Conservation (phyloP, 2,329 filamentous ascomycete genomes). For the Gaeumannomyces tritici region DNA sequence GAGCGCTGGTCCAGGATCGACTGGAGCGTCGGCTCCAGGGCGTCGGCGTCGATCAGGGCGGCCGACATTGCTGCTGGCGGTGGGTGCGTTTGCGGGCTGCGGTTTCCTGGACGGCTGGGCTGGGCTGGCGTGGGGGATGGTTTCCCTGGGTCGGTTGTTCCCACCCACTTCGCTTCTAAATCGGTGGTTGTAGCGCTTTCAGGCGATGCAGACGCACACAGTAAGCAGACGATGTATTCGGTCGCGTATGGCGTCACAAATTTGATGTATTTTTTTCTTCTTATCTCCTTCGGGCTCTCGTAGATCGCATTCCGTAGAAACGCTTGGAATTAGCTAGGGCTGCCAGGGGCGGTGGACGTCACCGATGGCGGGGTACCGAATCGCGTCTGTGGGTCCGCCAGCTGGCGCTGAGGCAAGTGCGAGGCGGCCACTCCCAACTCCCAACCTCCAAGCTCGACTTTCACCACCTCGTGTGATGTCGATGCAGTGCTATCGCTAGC, state of each 20-base stretch:
- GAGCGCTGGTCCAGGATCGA: conserved; percentile 91
- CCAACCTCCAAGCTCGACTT: not conserved
- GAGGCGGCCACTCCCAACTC: too few relatives aligned
- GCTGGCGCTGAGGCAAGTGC: too few relatives aligned
- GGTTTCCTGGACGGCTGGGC: too few relatives aligned
- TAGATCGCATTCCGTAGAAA: not conserved
- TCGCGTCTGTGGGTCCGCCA: not conserved
- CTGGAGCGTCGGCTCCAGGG: conserved; percentile 86
- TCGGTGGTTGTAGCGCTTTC: not conserved
- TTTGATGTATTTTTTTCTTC: not conserved
- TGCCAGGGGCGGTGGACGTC: not conserved
- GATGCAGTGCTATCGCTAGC: not conserved
- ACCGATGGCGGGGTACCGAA: not conserved
- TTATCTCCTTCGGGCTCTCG: not conserved
- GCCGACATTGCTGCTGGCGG: conserved; percentile 22
- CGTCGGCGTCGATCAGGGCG: conserved; percentile 48
- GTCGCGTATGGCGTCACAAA: too few relatives aligned
- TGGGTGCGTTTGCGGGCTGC: too few relatives aligned
- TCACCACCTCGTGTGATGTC: not conserved
- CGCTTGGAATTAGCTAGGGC: not conserved
- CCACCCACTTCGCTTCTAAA: not conserved
- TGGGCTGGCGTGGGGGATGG: too few relatives aligned
- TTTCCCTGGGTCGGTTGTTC: not conserved
- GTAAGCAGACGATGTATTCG: not conserved
- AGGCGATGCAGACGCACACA: not conserved